phyloP scores from a whole-genome alignment of 208 protist species.

The Novymonas esmeraldas region DNA sequence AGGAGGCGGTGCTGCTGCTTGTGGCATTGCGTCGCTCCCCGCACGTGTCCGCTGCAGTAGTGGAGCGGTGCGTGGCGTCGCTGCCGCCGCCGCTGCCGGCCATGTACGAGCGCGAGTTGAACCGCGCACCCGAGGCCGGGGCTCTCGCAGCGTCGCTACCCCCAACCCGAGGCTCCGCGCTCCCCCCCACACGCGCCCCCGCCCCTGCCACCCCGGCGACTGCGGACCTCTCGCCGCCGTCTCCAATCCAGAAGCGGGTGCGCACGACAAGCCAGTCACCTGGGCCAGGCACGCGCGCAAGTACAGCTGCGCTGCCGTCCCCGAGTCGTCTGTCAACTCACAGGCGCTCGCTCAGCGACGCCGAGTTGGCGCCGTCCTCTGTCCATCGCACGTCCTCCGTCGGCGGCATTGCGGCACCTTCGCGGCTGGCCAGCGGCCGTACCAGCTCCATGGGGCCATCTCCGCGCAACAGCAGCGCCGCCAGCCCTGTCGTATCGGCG shows the following conservation, averaged over 20 bases:
- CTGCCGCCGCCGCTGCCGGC: constrained; percentile 26
- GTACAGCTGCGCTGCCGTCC: constrained; percentile 5
- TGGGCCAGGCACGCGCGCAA: constrained; percentile 2
- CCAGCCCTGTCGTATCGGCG: constrained; percentile 9
- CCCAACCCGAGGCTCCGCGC: not conserved
- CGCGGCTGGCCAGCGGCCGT: constrained; percentile 2
- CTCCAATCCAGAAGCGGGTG: constrained; percentile 20
- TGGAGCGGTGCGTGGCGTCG: constrained; percentile 30
- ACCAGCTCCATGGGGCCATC: constrained; percentile 19
- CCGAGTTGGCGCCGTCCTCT: not conserved
- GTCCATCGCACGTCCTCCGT: not conserved
- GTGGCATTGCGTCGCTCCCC: constrained; percentile 32
- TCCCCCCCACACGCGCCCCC: not conserved
- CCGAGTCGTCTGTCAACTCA: constrained; percentile 12
- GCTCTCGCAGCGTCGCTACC: constrained; percentile 10
- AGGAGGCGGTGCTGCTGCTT: constrained; percentile 53
- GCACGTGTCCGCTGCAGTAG: constrained; percentile 4
- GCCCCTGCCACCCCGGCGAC: not conserved
- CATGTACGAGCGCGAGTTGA: constrained; percentile 39
- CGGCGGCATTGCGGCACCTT: constrained; percentile 1
- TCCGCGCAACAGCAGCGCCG: constrained; percentile 18
- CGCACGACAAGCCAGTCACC: constrained; percentile 32
- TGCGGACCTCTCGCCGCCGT: constrained; percentile 5
- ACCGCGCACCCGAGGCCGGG: constrained; percentile 5
- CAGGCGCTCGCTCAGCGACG: constrained; percentile 23